Percentiles rank a stretch among this genome's conserved stretches.
phyloP scores from a whole-genome alignment of 2,329 filamentous ascomycete genomes.

The Pseudogymnoascus sp. region DNA sequence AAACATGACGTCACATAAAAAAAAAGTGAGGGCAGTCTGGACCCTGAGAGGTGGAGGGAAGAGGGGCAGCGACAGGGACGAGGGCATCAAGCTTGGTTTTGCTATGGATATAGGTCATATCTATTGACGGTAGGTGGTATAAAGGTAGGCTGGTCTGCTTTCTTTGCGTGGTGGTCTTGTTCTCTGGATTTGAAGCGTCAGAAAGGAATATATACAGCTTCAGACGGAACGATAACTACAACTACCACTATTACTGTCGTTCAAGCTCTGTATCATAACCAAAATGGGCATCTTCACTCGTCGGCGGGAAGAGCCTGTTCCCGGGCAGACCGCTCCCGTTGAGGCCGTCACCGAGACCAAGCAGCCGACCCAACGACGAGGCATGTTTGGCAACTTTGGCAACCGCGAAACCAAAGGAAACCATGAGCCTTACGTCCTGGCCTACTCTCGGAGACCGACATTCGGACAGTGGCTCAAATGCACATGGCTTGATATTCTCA shows the following conservation, averaged over 20 bases:
- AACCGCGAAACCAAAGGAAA: neutral
- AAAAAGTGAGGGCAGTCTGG: neutral
- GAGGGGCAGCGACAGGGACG: neutral
- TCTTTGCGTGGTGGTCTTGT: neutral
- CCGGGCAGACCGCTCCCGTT: neutral
- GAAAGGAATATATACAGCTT: neutral
- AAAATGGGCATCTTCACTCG: conserved; percentile 21
- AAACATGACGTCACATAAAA: neutral
- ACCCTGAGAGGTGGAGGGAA: neutral
- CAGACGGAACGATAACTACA: neutral
- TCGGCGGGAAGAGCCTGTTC: conserved; percentile 9
- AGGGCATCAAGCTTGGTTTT: neutral
- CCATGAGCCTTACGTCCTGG: neutral
- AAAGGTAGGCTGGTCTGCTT: neutral
- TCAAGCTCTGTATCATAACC: conserved; percentile 5
- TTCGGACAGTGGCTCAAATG: conserved; percentile 65
- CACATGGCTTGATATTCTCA: conserved; percentile 60
- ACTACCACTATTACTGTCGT: neutral
- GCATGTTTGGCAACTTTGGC: neutral
- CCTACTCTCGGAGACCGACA: conserved; percentile 36
- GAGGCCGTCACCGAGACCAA: conserved; percentile 8
- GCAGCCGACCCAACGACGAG: neutral
- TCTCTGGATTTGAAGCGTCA: neutral
- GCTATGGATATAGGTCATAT: neutral
- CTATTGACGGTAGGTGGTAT: neutral